Base-by-base conservation (phyloP, 352 stramenopile genomes). In the Globisporangium nunn region DNA sequence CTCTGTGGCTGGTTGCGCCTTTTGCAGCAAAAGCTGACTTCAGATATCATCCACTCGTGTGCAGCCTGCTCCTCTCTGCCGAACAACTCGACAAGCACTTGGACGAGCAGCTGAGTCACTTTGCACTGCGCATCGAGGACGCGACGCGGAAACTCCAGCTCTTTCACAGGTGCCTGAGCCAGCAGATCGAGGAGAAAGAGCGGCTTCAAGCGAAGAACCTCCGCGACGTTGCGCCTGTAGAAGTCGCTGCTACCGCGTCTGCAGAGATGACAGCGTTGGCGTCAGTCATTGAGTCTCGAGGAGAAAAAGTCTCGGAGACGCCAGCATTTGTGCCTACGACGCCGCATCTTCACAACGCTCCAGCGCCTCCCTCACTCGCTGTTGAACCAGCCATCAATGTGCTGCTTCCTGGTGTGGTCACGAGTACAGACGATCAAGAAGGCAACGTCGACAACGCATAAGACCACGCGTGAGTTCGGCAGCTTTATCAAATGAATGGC, bases 31-130 rank as follows among this genome's bases (percentile, higher is more conserved):
- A 37, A 8, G 33, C 33, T 37, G 33, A 37, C 10, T 7, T 2
- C 18, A 51, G 18, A 37, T 11, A 23, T 23, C 23, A 37, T 8
- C 8, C 33, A 8, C 33, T 37, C 35, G 1, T 43, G 37, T 43
- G 37, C 17, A 89, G 74, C 8, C 45, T 81, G 3, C 50, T 89
- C 2, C 50, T 47, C 5, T 50, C 63, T 18, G 71, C 72, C 14
- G 71, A 89, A 64, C 60, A 65, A 10, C 61, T 81, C 14, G 74
- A 85, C 7, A 50, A 65, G 4, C 54, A 79, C 41, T 54, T 89
- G 18, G 65, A 86, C 55, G 58, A 70, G 41, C 72, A 74, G 14
- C 64, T 89, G 28, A 52, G 53, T 30, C 49, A 69, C 30, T 64
- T 82, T 31, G 44, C 61, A 15, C 52, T 66, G 18, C 64, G 74